phyloP scores from a whole-genome alignment of 169 alveolate genomes.

The Eimeria praecox region DNA sequence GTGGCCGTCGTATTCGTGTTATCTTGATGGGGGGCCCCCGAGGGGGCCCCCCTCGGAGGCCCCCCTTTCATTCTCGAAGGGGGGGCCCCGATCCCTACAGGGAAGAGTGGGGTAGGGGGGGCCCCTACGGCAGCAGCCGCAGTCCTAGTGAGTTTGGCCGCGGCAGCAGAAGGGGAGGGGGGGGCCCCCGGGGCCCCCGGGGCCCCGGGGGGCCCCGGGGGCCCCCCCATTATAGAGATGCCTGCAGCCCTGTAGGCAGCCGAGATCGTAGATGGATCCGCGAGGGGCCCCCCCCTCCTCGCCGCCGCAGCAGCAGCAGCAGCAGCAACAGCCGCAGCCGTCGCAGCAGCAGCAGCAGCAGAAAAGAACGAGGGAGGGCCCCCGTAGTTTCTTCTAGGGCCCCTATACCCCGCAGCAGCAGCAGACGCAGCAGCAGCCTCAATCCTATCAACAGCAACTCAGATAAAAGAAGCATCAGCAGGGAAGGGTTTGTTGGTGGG shows the following conservation, averaged over 20 bases:
- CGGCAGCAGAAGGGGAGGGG: neutral
- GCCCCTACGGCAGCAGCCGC: conserved; percentile 32
- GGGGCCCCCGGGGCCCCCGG: neutral
- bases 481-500: neutral
- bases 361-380: neutral
- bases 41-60: conserved; percentile 23
- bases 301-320: neutral
- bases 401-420: neutral
- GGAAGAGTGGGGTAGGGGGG: conserved; percentile 34
- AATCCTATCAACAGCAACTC: neutral
- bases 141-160: neutral
- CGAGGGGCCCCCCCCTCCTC: neutral
- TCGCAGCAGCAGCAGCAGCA: neutral
- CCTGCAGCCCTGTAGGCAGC: conserved; percentile 1
- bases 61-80: neutral
- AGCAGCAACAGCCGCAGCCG: conserved; percentile 2
- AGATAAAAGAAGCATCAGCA: neutral
- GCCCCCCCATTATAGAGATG: neutral
- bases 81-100: neutral
- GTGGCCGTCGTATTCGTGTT: conserved; percentile 31
- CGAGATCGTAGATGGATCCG: neutral
- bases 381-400: neutral
- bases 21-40: conserved; percentile 16
- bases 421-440: conserved; percentile 9
- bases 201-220: conserved; percentile 6